Evolutionary conservation across 352 stramenopile species (phyloP).

Genomic region (Lagenidium giganteum): DNA sequence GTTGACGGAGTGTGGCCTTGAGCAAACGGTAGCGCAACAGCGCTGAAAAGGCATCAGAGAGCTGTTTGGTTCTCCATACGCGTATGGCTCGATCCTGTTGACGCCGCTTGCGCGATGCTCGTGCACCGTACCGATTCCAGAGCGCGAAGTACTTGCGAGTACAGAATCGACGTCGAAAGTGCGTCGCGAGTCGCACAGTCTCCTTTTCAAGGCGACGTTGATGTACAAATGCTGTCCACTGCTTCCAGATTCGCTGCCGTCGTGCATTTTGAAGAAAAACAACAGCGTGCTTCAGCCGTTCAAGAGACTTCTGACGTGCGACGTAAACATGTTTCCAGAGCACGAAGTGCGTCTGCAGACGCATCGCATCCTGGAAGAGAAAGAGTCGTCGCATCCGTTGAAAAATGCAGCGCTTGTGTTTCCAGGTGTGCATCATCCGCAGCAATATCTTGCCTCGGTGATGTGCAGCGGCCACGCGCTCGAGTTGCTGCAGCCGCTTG

Average conservation of each 20-base stretch:
- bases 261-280: slow-evolving; percentile 23
- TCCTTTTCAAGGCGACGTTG: slow-evolving; percentile 14
- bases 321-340: slow-evolving; percentile 32
- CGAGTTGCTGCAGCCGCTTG: not conserved
- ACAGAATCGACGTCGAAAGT: slow-evolving; percentile 32
- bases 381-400: slow-evolving; percentile 31
- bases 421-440: slow-evolving; percentile 18
- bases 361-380: slow-evolving; percentile 25
- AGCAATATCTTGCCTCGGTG: slow-evolving; percentile 6
- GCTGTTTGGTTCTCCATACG: too few relatives aligned
- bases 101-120: too few relatives aligned
- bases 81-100: too few relatives aligned
- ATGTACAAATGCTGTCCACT: slow-evolving; percentile 26
- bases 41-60: too few relatives aligned
- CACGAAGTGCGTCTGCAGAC: slow-evolving; percentile 32
- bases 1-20: too few relatives aligned
- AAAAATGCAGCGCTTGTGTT: slow-evolving; percentile 18
- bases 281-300: slow-evolving; percentile 18
- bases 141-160: slow-evolving; percentile 23
- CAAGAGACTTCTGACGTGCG: slow-evolving; percentile 20
- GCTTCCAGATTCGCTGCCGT: slow-evolving; percentile 22
- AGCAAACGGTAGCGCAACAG: too few relatives aligned
- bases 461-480: slow-evolving; percentile 4
- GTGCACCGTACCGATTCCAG: too few relatives aligned
- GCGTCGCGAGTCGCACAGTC: slow-evolving; percentile 24